phyloP scores from a whole-genome alignment of 257 asterid species.

The Solanum appendiculatum region DNA sequence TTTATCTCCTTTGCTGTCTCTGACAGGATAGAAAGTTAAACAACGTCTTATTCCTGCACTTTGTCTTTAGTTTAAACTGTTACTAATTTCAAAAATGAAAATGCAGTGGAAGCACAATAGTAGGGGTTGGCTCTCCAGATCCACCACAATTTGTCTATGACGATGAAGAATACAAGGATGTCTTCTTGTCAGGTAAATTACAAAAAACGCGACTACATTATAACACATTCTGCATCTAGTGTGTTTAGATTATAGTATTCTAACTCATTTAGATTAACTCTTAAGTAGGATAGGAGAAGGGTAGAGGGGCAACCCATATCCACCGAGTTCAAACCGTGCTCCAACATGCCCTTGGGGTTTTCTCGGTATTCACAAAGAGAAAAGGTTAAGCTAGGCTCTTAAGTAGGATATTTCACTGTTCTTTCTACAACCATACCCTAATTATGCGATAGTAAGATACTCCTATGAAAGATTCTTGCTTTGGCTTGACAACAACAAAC shows the following conservation, averaged over 20 bases:
- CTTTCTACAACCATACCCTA: background rate
- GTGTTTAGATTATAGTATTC: background rate
- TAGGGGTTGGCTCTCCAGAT: conserved; percentile 89
- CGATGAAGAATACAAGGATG: conserved; percentile 80
- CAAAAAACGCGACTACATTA: background rate
- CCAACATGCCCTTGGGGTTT: background rate
- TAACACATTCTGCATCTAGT: background rate
- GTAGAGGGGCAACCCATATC: background rate
- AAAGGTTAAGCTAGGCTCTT: background rate
- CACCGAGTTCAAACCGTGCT: background rate
- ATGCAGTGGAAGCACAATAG: conserved; percentile 92
- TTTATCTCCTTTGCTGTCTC: background rate
- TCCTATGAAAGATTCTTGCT: background rate
- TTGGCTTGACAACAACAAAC: too few species aligned
- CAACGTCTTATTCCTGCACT: background rate
- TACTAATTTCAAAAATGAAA: background rate
- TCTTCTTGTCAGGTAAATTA: conserved; percentile 68
- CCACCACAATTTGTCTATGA: conserved; percentile 83
- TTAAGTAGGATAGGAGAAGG: background rate
- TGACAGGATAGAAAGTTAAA: background rate
- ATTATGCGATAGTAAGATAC: background rate
- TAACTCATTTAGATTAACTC: background rate
- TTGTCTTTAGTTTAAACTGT: background rate
- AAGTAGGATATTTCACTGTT: background rate
- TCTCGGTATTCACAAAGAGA: background rate